Base-by-base conservation (phyloP, 2,329 filamentous ascomycete genomes). In the Calonectria hawksworthii region DNA sequence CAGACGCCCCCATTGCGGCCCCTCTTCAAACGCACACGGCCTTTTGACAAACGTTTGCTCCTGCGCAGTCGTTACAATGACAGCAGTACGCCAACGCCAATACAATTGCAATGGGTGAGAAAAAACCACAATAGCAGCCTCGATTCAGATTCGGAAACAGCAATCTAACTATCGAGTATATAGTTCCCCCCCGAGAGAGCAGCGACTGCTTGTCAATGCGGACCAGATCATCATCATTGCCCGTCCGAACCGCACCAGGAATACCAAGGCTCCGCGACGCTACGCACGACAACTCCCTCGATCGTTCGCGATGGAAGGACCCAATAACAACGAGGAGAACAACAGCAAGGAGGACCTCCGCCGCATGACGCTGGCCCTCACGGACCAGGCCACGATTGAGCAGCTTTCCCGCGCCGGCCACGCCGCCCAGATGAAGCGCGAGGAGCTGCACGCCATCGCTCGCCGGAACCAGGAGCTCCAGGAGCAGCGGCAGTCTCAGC, bases 311-410 rank as follows among this genome's bases (percentile, higher is more conserved):
- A 65, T 65, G 61, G 41, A 50, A 10, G 61, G 32, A 18, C 23
- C 38, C 21, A 21, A 7, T 16, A 65, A 10, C 7, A 44, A 44
- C 41, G 41, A n/a, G 7, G 8, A 6, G 7, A 8, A 8, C 2
- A 41, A 1, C 38, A 18, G 14, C 38, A 44, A 47, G 30, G 38
- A 65, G 16, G 61, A 72, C n/a, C 18, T 79, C 13, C 68, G 76
- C 4, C 78, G 79, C 7, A 81, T 81, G 79, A 81, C 79, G 5
- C 23, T 41, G 3, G 56, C 70, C 16, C 78, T 81, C n/a, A 78
- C 77, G 18, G 54, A 81, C 70, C 79, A 81, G 59, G 36, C 30
- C 14, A 81, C 79, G 18, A 81, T 80, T 23, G 69, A 76, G 32
- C 76, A 75, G 16, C 79, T 81, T 16, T 75, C 77, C 0, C 65